These are phyloP conservation scores for Fraxinus paxiana DNA, from an alignment of 305 asterid genomes.

Conservation along the genomic window DNA sequence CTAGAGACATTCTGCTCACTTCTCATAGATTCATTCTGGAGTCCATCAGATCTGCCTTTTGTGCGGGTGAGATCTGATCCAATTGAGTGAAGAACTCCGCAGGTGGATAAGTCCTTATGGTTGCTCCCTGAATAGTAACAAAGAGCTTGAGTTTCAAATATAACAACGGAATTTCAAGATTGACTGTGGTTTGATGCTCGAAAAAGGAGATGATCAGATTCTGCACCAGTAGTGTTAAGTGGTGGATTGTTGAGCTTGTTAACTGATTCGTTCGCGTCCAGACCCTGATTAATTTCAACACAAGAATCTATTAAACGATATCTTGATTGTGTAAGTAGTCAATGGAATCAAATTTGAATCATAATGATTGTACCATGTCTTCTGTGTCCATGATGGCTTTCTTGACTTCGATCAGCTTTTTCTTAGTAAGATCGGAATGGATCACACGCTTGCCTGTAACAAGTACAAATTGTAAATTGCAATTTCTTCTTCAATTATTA, in stretches of 20 bases:
- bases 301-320: slow-evolving; percentile 16
- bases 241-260: slow-evolving; percentile 38
- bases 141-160: not conserved
- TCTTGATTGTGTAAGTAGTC: not conserved
- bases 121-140: slow-evolving; percentile 35
- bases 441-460: slow-evolving; percentile 79
- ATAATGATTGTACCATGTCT: slow-evolving; percentile 44
- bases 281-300: slow-evolving; percentile 39
- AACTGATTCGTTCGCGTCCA: slow-evolving; percentile 41
- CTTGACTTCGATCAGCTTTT: slow-evolving; percentile 63
- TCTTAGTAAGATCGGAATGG: slow-evolving; percentile 71
- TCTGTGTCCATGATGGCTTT: slow-evolving; percentile 46
- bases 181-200: not conserved
- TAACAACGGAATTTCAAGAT: not conserved
- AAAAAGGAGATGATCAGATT: slow-evolving; percentile 13
- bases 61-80: slow-evolving; percentile 89
- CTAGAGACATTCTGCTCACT: slow-evolving; percentile 48
- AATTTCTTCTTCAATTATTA: slow-evolving; percentile 1
- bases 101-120: slow-evolving; percentile 61
- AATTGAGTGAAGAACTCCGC: slow-evolving; percentile 75
- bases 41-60: slow-evolving; percentile 44
- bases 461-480: slow-evolving; percentile 5
- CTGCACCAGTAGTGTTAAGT: slow-evolving; percentile 30
- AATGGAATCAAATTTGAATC: not conserved
- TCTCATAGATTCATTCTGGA: slow-evolving; percentile 42